Evolutionary conservation across 1,284 basidiomycete species (phyloP), one percentile per base, ranked within the genome.

Genomic region (Pseudozyma sp.): DNA sequence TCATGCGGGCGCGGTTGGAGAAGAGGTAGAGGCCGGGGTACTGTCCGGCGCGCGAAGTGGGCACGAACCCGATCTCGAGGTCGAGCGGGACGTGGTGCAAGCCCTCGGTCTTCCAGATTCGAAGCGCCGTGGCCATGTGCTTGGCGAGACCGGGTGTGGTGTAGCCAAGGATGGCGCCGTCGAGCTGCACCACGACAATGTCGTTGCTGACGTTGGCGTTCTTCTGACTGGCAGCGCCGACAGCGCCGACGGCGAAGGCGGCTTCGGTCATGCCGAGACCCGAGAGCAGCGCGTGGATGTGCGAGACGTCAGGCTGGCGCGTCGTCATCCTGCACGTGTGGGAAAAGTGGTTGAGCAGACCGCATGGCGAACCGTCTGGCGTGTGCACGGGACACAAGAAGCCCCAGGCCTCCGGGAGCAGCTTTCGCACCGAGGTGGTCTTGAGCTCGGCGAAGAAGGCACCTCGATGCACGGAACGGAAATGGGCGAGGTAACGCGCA

Each of bases 361-460:
- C 97, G 85, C 97, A 99, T 10, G 97, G 97, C 29, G 94, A 90
- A 77, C 97, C 97, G 87, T 99, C 97, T 31, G 97, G 97, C 3
- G 97, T 99, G 85, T 99, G 97, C 8, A 99, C 97, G 16, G 97
- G 97, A 81, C 97, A 99, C 10, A 99, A 87, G 88, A 99, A 99
- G 59, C 96, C 96, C 97, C 97, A 99, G 39, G 97, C 93, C 86
- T 99, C 97, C 13, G 97, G 97, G 19, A 99, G 87, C 66, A 99
- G 87, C 86, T 99, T 99, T 80, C 97, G 92, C 50, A 99, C 97
- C 24, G 94, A 92, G 0, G 97, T 99, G 0, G 97, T 99, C 88
- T 99, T 99, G 68, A 99, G 89, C 85, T 99, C 95, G 24, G 96
- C 94, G 84, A 99, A 99, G 90, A 99, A 99, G 45, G 97, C 94